phyloP scores from a whole-genome alignment of 2,329 filamentous ascomycete genomes.

The Calycina herbarum region DNA sequence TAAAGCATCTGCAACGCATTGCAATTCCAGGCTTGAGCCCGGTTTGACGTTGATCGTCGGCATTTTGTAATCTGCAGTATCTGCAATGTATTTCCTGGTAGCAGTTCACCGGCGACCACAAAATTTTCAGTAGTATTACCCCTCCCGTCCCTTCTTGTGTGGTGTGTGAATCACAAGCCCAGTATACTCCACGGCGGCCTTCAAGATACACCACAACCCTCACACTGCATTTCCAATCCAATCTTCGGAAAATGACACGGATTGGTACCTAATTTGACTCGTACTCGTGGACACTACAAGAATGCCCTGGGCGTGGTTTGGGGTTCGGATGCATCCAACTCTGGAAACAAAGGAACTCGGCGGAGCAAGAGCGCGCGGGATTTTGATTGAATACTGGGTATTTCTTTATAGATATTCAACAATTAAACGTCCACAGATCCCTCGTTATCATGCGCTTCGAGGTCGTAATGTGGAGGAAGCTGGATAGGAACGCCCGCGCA shows the following conservation, averaged over 20 bases:
- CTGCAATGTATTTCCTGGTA: not conserved
- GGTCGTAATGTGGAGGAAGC: not conserved
- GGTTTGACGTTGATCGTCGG: conserved; percentile 36
- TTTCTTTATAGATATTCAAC: too few species aligned
- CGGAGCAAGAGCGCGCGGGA: not conserved
- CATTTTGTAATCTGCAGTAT: conserved; percentile 27
- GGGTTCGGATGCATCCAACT: not conserved
- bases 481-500: not conserved
- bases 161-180: not conserved
- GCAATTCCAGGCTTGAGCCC: conserved; percentile 44
- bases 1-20: conserved; percentile 63
- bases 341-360: not conserved
- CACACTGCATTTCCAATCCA: not conserved
- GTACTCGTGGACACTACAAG: not conserved
- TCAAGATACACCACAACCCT: conserved; percentile 1
- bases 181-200: not conserved
- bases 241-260: not conserved
- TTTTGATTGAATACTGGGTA: not conserved
- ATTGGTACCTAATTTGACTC: not conserved
- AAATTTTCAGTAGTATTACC: not conserved
- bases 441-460: not conserved
- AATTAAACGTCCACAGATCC: not conserved
- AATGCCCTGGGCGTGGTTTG: not conserved
- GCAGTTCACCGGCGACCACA: not conserved
- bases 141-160: not conserved